Conservation (phyloP, 2,329 filamentous ascomycete genomes). For the Aspergillus fijiensis region DNA sequence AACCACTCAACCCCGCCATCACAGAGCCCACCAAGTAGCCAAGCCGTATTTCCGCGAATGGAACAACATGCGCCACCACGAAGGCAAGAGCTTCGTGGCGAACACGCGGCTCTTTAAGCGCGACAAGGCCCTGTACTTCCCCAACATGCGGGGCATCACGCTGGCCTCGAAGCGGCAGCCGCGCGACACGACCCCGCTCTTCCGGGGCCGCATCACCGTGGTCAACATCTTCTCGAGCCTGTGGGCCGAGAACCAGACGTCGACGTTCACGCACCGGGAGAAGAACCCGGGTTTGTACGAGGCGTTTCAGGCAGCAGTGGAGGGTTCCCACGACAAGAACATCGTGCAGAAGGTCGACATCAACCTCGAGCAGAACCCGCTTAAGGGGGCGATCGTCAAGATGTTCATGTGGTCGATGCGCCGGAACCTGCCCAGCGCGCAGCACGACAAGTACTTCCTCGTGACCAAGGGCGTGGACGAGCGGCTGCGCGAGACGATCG, state of each 20-base stretch:
- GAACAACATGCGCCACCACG: conserved; percentile 75
- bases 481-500: conserved; percentile 58
- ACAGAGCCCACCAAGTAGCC: conserved; percentile 70
- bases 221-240: conserved; percentile 77
- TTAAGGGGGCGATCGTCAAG: conserved; percentile 60
- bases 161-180: conserved; percentile 59
- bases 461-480: conserved; percentile 58
- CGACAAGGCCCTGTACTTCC: conserved; percentile 85
- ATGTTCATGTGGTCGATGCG: conserved; percentile 55
- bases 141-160: conserved; percentile 82
- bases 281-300: conserved; percentile 69
- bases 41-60: conserved; percentile 97
- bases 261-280: conserved; percentile 65
- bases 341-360: conserved; percentile 75
- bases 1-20: conserved; percentile 1
- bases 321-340: conserved; percentile 33
- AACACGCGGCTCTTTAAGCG: conserved; percentile 80
- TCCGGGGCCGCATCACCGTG: conserved; percentile 72
- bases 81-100: conserved; percentile 88
- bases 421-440: conserved; percentile 47
- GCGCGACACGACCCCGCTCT: conserved; percentile 70
- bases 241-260: conserved; percentile 82
- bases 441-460: conserved; percentile 60
- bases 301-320: conserved; percentile 52
- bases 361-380: conserved; percentile 79